Evolutionary conservation across 108 stramenopile species (phyloP).

Genomic region (Fragilaria radians): DNA sequence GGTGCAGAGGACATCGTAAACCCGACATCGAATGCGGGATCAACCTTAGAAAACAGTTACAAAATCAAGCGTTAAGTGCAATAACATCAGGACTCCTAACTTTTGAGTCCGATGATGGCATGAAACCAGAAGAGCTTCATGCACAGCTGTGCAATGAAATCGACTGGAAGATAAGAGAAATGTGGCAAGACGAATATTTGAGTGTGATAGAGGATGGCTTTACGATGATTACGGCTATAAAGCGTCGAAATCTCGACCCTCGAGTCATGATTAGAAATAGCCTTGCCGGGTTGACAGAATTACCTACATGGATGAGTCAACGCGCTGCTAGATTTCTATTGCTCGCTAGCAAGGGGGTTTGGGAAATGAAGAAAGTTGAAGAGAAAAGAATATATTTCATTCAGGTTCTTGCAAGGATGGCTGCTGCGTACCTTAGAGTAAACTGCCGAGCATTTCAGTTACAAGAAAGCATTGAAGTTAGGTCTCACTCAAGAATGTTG

Average conservation of each 20-base stretch:
- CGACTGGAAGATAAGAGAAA: slow-evolving; percentile 47
- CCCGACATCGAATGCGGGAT: slow-evolving; percentile 15
- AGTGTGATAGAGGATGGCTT: slow-evolving; percentile 40
- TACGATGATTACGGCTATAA: neutral
- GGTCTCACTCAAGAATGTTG: slow-evolving; percentile 17
- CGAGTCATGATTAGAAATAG: slow-evolving; percentile 28
- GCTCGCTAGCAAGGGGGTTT: slow-evolving; percentile 30
- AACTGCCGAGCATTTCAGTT: slow-evolving; percentile 37
- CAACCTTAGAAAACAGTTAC: slow-evolving; percentile 25
- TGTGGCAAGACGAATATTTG: slow-evolving; percentile 51
- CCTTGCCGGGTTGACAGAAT: slow-evolving; percentile 8
- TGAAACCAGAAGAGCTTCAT: slow-evolving; percentile 5
- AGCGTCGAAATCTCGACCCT: slow-evolving; percentile 20
- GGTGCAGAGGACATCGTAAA: slow-evolving; percentile 21
- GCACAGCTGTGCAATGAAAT: slow-evolving; percentile 38
- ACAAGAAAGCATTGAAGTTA: slow-evolving; percentile 32
- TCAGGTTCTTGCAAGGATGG: slow-evolving; percentile 41
- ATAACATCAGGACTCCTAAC: slow-evolving; percentile 15
- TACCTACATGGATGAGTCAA: slow-evolving; percentile 48
- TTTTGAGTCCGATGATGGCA: slow-evolving; percentile 3
- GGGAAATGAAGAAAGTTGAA: slow-evolving; percentile 22
- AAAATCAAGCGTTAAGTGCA: slow-evolving; percentile 21
- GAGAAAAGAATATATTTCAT: slow-evolving; percentile 24
- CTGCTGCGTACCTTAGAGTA: slow-evolving; percentile 43
- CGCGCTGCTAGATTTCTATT: slow-evolving; percentile 47